These are phyloP conservation scores for Cladosporium sphaerospermum DNA, from an alignment of 2,329 filamentous ascomycete genomes.

Conservation along the genomic window DNA sequence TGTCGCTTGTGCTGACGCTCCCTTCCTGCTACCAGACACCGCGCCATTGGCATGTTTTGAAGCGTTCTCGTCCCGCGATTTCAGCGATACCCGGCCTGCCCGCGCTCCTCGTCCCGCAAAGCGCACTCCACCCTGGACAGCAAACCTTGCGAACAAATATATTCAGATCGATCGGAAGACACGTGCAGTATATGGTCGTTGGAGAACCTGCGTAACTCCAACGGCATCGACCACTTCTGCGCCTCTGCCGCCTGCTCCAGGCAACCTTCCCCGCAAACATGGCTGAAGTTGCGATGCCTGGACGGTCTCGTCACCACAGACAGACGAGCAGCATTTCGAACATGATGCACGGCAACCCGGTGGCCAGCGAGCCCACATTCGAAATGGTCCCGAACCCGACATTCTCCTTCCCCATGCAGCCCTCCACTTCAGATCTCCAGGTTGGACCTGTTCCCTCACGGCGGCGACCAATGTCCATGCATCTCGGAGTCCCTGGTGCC, in stretches of 20 bases:
- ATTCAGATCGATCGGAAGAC: neutral
- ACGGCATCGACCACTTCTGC: neutral
- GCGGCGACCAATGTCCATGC: constrained; percentile 29
- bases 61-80: constrained; percentile 12
- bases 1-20: neutral
- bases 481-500: constrained; percentile 26
- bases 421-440: constrained; percentile 19
- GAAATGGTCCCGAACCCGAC: constrained; percentile 44
- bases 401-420: constrained; percentile 43
- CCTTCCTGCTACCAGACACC: neutral
- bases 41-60: constrained; percentile 6
- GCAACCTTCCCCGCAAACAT: constrained; percentile 15
- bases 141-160: neutral
- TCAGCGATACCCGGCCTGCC: neutral
- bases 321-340: constrained; percentile 35
- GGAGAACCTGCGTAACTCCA: neutral
- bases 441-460: constrained; percentile 8
- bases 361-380: constrained; percentile 17
- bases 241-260: neutral
- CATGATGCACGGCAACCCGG: constrained; percentile 21
- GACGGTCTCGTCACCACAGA: constrained; percentile 22
- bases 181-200: neutral
- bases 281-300: constrained; percentile 22
- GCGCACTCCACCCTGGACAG: neutral
- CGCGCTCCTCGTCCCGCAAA: neutral